These are phyloP conservation scores for Alternaria viburni DNA, from an alignment of 2,329 filamentous ascomycete genomes.

Conservation along the genomic window DNA sequence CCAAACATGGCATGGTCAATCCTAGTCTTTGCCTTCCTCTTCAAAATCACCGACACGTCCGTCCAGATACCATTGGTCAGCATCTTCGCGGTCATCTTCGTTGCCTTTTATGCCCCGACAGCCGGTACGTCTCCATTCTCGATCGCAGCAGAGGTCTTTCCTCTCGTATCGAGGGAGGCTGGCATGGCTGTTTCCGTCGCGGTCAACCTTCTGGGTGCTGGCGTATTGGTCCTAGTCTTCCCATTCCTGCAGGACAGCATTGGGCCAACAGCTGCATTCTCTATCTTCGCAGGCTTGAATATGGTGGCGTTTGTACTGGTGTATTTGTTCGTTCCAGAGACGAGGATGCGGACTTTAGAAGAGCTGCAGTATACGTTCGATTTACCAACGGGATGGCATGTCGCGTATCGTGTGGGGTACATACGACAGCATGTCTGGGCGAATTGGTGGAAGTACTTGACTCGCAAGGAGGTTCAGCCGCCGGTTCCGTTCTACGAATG, in stretches of 20 bases:
- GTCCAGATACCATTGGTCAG: slow-evolving; percentile 17
- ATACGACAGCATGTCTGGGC: slow-evolving; percentile 19
- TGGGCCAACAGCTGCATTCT: slow-evolving; percentile 40
- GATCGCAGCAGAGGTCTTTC: slow-evolving; percentile 30
- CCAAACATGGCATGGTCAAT: slow-evolving; percentile 36
- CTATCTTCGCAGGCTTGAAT: slow-evolving; percentile 44
- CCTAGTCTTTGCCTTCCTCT: slow-evolving; percentile 27
- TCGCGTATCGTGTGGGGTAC: slow-evolving; percentile 21
- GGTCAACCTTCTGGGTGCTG: slow-evolving; percentile 48
- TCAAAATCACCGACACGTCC: slow-evolving; percentile 14
- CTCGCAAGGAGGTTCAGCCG: slow-evolving; percentile 16
- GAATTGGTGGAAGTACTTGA: slow-evolving; percentile 26
- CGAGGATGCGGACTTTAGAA: slow-evolving; percentile 29
- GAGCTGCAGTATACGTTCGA: slow-evolving; percentile 35
- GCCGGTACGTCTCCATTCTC: slow-evolving; percentile 31
- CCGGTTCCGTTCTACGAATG: slow-evolving; percentile 28
- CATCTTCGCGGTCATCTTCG: slow-evolving; percentile 27
- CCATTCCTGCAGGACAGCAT: slow-evolving; percentile 43
- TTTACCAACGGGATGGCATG: slow-evolving; percentile 26
- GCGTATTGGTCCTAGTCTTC: slow-evolving; percentile 47
- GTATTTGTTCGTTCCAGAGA: slow-evolving; percentile 38
- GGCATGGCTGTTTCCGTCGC: slow-evolving; percentile 46
- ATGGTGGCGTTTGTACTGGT: slow-evolving; percentile 35
- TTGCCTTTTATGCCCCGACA: slow-evolving; percentile 26
- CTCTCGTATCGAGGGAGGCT: slow-evolving; percentile 29